These are phyloP conservation scores for Eutrema heterophyllum DNA, from an alignment of 345 rosid genomes.

Conservation along the genomic window DNA sequence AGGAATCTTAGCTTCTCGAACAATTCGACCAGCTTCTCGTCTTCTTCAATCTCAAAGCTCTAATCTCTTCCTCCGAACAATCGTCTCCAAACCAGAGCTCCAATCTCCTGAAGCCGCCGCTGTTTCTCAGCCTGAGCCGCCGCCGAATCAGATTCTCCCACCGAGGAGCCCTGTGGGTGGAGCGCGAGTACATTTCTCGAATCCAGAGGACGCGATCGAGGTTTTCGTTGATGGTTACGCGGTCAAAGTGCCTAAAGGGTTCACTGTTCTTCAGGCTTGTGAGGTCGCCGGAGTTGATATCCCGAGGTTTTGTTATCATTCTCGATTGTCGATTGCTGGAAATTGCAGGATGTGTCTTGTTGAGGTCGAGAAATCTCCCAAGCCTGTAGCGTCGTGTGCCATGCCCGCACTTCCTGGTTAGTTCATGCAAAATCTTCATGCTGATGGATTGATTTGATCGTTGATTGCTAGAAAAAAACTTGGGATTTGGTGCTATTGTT, in stretches of 20 bases:
- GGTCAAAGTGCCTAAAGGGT: slow-evolving; percentile 94
- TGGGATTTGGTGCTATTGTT: not conserved
- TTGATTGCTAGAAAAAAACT: not conserved
- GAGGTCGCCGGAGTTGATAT: slow-evolving; percentile 99
- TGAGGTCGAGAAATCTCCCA: slow-evolving; percentile 98
- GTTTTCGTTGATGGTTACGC: slow-evolving; percentile 92
- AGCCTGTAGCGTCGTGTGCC: slow-evolving; percentile 99
- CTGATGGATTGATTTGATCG: not conserved
- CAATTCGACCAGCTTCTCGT: slow-evolving; percentile 39
- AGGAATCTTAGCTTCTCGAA: slow-evolving; percentile 71
- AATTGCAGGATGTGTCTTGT: slow-evolving; percentile 99
- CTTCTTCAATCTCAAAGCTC: slow-evolving; percentile 37
- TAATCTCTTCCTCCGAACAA: slow-evolving; percentile 47
- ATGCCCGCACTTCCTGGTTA: slow-evolving; percentile 99
- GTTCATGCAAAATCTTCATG: not conserved
- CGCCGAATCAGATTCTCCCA: slow-evolving; percentile 48
- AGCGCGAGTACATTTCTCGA: slow-evolving; percentile 75
- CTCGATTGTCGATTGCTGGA: slow-evolving; percentile 92
- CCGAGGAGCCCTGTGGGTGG: slow-evolving; percentile 69
- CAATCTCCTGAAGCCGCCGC: slow-evolving; percentile 65
- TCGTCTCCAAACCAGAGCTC: slow-evolving; percentile 68
- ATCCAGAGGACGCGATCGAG: slow-evolving; percentile 95
- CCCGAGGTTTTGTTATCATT: slow-evolving; percentile 92
- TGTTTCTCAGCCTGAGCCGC: slow-evolving; percentile 47
- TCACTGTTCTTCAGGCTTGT: slow-evolving; percentile 95